A percentile compares a stretch with the other conserved stretches of the same genome.
Conservation (phyloP, 2,329 filamentous ascomycete species). For the Sclerotinia minor region DNA sequence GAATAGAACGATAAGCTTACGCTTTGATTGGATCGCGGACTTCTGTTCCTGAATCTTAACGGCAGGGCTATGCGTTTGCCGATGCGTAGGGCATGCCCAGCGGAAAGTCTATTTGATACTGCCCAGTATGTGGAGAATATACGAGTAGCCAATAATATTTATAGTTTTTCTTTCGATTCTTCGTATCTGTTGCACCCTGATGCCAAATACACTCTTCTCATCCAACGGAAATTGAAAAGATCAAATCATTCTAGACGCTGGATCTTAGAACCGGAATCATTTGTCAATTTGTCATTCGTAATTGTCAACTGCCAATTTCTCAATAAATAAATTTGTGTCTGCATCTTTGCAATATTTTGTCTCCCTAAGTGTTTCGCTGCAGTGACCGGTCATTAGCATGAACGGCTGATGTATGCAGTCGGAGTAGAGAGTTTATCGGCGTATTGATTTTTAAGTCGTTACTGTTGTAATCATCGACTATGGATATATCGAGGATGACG, state of each 20-base stretch:
- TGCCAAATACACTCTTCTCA: background rate
- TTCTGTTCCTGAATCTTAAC: slow-evolving; percentile 20
- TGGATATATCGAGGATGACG: background rate
- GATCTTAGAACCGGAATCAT: too few relatives aligned
- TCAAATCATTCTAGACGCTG: background rate
- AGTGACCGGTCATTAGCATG: slow-evolving; percentile 3
- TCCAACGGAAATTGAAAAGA: background rate
- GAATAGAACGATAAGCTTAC: background rate
- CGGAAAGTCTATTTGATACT: slow-evolving; percentile 3
- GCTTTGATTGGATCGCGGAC: slow-evolving; percentile 22
- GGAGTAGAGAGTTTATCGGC: background rate
- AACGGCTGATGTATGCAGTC: background rate
- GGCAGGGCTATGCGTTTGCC: slow-evolving; percentile 7
- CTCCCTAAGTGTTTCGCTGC: background rate
- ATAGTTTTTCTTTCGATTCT: background rate
- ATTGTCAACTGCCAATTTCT: background rate
- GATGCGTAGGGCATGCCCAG: slow-evolving; percentile 9
- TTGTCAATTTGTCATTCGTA: too few relatives aligned
- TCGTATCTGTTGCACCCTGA: background rate
- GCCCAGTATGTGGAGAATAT: slow-evolving; percentile 2
- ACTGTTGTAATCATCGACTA: background rate
- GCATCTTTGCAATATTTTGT: background rate
- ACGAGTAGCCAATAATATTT: background rate
- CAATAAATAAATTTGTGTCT: background rate
- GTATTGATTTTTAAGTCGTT: background rate